A percentile compares a stretch with the other conserved stretches of the same genome.
phyloP scores from a whole-genome alignment of 495 filamentous ascomycete genomes.

The Opeltia flavorubescens region DNA sequence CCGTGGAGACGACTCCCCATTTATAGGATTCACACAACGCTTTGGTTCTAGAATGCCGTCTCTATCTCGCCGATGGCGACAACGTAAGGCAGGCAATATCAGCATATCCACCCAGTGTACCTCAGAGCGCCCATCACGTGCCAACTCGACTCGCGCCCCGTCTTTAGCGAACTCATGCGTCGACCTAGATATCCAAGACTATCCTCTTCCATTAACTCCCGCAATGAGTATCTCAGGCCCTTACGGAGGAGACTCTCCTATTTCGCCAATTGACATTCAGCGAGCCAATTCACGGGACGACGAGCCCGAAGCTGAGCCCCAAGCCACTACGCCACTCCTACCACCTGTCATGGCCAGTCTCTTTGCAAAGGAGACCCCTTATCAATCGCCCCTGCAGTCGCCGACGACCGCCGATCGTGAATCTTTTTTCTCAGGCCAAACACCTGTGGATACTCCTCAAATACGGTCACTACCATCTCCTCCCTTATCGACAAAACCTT shows the following conservation, averaged over 20 bases:
- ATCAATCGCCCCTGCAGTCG: conserved; percentile 74
- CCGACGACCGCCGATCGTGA: conserved; percentile 42
- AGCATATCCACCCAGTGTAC: conserved; percentile 32
- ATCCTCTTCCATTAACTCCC: conserved; percentile 48
- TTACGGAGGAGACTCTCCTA: conserved; percentile 31
- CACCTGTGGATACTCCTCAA: conserved; percentile 24
- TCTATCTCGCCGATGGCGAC: conserved; percentile 39
- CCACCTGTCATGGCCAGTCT: conserved; percentile 60
- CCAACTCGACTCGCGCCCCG: conserved; percentile 54
- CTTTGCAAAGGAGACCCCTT: conserved; percentile 26
- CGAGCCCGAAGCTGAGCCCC: conserved; percentile 30
- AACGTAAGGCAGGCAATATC: conserved; percentile 33
- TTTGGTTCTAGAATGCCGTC: conserved; percentile 61
- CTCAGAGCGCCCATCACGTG: conserved; percentile 27
- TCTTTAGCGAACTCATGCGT: conserved; percentile 48
- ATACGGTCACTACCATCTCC: conserved; percentile 48
- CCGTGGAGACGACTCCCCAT: conserved; percentile 48
- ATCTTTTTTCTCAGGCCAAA: conserved; percentile 18
- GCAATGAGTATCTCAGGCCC: conserved; percentile 53
- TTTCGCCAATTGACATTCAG: conserved; percentile 41
- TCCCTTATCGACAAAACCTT: conserved; percentile 66
- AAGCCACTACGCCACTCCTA: conserved; percentile 67
- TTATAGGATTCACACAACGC: conserved; percentile 38
- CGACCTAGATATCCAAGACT: conserved; percentile 36
- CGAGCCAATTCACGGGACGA: conserved; percentile 42